Base-by-base conservation (phyloP, 2,329 filamentous ascomycete species). In the Arthroderma sp. region DNA sequence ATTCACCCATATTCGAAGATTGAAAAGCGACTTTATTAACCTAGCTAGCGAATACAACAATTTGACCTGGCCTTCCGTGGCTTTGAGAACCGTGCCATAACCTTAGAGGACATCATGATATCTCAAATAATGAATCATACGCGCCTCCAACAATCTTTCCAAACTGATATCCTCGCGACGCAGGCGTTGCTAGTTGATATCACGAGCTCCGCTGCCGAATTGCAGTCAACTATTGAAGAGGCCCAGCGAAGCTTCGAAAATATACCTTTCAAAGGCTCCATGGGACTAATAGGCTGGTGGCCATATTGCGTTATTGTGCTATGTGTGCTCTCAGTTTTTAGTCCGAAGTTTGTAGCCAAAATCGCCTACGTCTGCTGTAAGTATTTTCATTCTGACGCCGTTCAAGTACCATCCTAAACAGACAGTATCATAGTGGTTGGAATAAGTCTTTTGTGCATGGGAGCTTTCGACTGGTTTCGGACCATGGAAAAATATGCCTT, bases 21-120 rank as follows among this genome's bases (percentile, higher is more conserved):
- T 22, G 15, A 22, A 22, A 22, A 22, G 3, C 15, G 15, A 22
- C 15, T 22, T 22, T 22, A 22, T 22, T 22, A 22, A 22, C 4
- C 36, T 42, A 5, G n/a, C 9, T 36, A 69, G 66, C 61, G 56
- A 22, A 51, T 69, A 5, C 52, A 53, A 38, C 44, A 46, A 6
- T 59, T 68, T 42, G 58, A 64, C 30, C 44, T 32, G 3, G 53
- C 56, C 1, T 58, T 69, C 29, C 51, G 58, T 5, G 45, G 55
- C 10, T 61, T 66, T 5, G 57, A 64, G 44, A 22, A 39, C 1
- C 63, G 52, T 45, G 59, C 64, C 3, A 51, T 55, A 28, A 47
- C 53, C 10, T 44, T 69, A 7, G 58, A 59, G 22, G 52, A 54
- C 43, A 50, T 54, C 4, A 65, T 69, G 33, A 28, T 48, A n/a